Percentiles rank a stretch among this genome's conserved stretches.
Evolutionary conservation across 75 land plant species (phyloP).

Genomic region (Selaginella tamariscina): DNA sequence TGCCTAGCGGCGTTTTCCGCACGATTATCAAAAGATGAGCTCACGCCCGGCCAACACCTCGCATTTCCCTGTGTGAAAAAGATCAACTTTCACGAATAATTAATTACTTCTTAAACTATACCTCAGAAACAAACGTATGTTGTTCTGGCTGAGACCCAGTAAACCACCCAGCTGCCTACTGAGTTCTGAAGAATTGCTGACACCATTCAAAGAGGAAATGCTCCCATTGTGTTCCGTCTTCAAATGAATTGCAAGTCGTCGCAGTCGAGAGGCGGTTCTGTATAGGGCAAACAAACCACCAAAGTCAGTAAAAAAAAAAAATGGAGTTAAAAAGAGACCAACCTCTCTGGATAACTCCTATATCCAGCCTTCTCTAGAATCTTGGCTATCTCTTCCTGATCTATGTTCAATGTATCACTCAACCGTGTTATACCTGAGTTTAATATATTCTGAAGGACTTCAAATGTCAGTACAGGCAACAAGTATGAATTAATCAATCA

Average conservation of each 20-base stretch:
- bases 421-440: slow-evolving; percentile 14
- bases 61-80: slow-evolving; percentile 21
- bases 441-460: slow-evolving; percentile 20
- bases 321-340: too few species aligned
- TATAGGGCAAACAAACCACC: neutral
- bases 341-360: slow-evolving; percentile 20
- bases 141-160: slow-evolving; percentile 16
- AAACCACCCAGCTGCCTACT: slow-evolving; percentile 16
- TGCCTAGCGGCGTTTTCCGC: slow-evolving; percentile 21
- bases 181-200: slow-evolving; percentile 18
- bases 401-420: slow-evolving; percentile 12
- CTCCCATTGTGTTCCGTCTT: slow-evolving; percentile 18
- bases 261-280: slow-evolving; percentile 24
- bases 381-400: slow-evolving; percentile 21
- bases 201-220: slow-evolving; percentile 15
- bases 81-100: neutral
- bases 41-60: slow-evolving; percentile 26
- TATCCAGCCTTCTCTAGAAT: slow-evolving; percentile 19
- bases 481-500: neutral
- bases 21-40: slow-evolving; percentile 14
- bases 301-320: neutral
- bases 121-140: slow-evolving; percentile 21
- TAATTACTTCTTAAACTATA: neutral
- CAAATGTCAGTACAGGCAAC: too few species aligned
- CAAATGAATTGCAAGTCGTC: slow-evolving; percentile 21